Evolutionary conservation across 2,329 filamentous ascomycete species (phyloP), one percentile per base, ranked within the genome.

Genomic region (Colletotrichum tanaceti): DNA sequence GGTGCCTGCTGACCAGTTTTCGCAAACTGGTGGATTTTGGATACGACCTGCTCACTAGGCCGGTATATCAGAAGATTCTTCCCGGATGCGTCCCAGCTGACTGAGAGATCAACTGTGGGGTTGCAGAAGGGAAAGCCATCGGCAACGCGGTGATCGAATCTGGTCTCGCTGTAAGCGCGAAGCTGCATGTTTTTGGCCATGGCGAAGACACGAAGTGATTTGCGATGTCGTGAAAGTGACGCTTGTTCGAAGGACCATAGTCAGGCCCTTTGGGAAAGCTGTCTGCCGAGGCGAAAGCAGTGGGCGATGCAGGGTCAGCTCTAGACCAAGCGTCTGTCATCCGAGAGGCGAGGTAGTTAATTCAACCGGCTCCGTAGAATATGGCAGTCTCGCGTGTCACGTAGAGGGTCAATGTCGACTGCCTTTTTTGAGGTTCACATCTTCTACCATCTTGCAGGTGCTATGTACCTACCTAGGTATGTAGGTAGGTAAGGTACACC

Each of bases 21-120:
- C 13, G 79, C 79, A 24, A 79, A 76, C 68, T 85, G 84, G 68
- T 83, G 83, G 50, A 82, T 84, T 71, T 84, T 87, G 63, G 85
- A 84, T 11, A 89, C 86, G 9, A 82, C 73, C 72, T 98, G 93
- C 1, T 91, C 91, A 70, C 91, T 93, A 18, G 94, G 86, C 57
- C 95, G 87, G 79, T 91, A 94, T 50, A 97, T 89, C 72, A 91
- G 86, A 20, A 98, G 82, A 58, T 89, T 89, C 57, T 89, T 89
- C 69, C 89, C 87, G 18, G 86, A 84, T n/a, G 86, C 87, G 14
- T 92, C 91, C 77, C 81, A 82, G 14, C 94, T 85, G 5, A 91
- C 90, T n/a, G 91, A 85, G 53, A 98, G 85, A 79, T 98, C 93
- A 82, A 97, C 92, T 10, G 90, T 91, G 18, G 94, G 93, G 78